A percentile compares a stretch with the other conserved stretches of the same genome.
phyloP scores from a whole-genome alignment of 768 basidiomycete genomes.

The Rhodotorula graminis region DNA sequence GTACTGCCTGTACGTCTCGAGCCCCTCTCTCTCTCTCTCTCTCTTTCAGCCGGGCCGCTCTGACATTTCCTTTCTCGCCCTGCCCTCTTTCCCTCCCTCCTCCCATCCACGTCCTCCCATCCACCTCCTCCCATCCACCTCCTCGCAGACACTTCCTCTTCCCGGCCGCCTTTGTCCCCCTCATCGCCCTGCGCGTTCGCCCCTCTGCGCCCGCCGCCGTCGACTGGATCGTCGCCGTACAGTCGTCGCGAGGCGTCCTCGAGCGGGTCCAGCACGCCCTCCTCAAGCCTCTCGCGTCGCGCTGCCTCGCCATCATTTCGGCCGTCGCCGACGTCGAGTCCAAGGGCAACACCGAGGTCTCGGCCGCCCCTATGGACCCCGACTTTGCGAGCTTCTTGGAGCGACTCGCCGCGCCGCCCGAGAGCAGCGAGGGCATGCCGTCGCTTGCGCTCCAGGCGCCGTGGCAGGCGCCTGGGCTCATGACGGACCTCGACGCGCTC shows the following conservation, averaged over 20 bases:
- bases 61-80: background rate
- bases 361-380: background rate
- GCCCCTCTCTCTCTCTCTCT: background rate
- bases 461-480: background rate
- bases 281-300: background rate
- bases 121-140: background rate
- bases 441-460: background rate
- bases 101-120: too few species aligned
- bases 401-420: background rate
- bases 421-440: background rate
- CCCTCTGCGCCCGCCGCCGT: background rate
- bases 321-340: background rate
- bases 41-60: background rate
- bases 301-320: slow-evolving; percentile 4
- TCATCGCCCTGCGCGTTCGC: slow-evolving; percentile 16
- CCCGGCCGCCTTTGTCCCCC: slow-evolving; percentile 7
- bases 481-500: background rate
- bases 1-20: background rate
- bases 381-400: slow-evolving; percentile 10
- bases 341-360: background rate
- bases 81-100: too few species aligned
- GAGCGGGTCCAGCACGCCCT: background rate
- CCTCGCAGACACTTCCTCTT: slow-evolving; percentile 4
- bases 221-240: slow-evolving; percentile 9
- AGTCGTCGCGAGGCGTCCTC: background rate